Evolutionary conservation across 345 rosid genomes (phyloP).

Genomic region (Populus nigra): DNA sequence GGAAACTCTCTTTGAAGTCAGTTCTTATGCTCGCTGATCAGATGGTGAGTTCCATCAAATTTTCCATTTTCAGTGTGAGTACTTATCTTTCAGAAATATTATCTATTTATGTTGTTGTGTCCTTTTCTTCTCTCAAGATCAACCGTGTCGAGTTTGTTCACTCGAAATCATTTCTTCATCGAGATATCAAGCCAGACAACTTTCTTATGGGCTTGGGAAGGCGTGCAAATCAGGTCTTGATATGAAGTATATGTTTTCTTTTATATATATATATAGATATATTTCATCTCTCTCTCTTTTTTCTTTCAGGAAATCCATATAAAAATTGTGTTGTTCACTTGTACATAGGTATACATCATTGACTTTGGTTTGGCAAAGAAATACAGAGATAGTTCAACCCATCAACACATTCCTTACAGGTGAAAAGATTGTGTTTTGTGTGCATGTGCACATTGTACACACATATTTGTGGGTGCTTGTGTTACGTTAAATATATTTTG

Average conservation of each 20-base stretch:
- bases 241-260: constrained; percentile 9
- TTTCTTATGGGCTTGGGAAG: constrained; percentile 92
- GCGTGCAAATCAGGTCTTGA: constrained; percentile 76
- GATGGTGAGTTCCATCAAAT: constrained; percentile 50
- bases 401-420: constrained; percentile 94
- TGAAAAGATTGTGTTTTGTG: constrained; percentile 14
- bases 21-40: constrained; percentile 97
- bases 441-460: neutral
- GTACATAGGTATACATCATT: constrained; percentile 64
- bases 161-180: constrained; percentile 83
- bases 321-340: neutral
- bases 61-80: neutral
- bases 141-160: constrained; percentile 84
- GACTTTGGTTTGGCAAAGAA: constrained; percentile 95
- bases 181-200: constrained; percentile 95
- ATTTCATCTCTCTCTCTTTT: neutral
- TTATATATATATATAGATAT: neutral
- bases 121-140: constrained; percentile 43
- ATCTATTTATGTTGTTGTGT: neutral
- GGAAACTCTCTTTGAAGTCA: constrained; percentile 85
- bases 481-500: neutral
- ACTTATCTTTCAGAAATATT: constrained; percentile 10
- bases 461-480: neutral
- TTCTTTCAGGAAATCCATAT: neutral
- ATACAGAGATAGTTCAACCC: constrained; percentile 71